phyloP scores from a whole-genome alignment of 345 rosid species.

The Eucalyptus rudis region DNA sequence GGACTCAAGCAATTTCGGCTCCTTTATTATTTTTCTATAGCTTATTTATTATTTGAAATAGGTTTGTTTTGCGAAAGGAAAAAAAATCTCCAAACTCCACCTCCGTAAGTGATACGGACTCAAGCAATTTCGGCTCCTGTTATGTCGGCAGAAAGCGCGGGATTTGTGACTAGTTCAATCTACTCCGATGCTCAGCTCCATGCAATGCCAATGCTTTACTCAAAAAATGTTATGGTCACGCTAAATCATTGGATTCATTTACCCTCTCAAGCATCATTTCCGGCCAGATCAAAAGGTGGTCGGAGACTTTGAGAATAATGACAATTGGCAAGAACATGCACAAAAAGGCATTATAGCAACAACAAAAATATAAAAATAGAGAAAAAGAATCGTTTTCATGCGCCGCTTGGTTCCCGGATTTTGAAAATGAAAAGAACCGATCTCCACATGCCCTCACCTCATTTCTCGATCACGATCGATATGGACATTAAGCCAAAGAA shows the following conservation, averaged over 20 bases:
- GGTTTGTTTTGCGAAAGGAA: too few relatives aligned
- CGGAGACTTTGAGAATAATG: neutral
- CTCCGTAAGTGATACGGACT: too few relatives aligned
- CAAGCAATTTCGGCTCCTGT: too few relatives aligned
- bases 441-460: neutral
- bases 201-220: neutral
- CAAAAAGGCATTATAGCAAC: neutral
- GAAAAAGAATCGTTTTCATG: neutral
- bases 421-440: neutral
- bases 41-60: too few relatives aligned
- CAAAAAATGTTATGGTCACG: neutral
- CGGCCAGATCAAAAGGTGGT: neutral
- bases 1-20: too few relatives aligned
- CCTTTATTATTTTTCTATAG: too few relatives aligned
- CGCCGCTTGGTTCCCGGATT: neutral
- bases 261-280: neutral
- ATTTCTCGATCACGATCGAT: neutral
- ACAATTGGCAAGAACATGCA: neutral
- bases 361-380: neutral
- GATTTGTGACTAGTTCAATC: neutral
- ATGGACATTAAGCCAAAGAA: neutral
- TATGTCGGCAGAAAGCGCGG: neutral
- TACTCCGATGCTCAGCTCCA: neutral
- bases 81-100: too few relatives aligned
- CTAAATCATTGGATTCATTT: neutral